Percentiles rank a stretch among this genome's conserved stretches.
These are phyloP conservation scores for Ustilago trichophora DNA, from an alignment of 1,284 basidiomycete species.

Conservation along the genomic window DNA sequence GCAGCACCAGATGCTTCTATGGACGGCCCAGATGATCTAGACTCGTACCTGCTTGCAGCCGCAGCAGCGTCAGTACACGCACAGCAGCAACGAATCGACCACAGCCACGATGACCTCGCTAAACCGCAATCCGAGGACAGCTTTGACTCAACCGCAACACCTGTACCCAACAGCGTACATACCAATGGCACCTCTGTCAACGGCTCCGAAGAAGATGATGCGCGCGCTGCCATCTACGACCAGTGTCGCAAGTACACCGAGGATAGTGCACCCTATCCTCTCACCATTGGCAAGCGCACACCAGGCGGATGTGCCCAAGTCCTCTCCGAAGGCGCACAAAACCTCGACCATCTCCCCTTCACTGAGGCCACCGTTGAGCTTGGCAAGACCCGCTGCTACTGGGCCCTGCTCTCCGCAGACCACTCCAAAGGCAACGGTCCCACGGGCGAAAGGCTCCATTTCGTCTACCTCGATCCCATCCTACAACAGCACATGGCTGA, in stretches of 20 bases:
- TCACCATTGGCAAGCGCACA: constrained; percentile 24
- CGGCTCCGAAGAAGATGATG: constrained; percentile 18
- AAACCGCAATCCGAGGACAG: constrained; percentile 9
- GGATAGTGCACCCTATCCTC: constrained; percentile 29
- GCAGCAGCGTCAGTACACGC: constrained; percentile 47
- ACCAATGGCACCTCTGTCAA: constrained; percentile 27
- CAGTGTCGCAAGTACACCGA: constrained; percentile 31
- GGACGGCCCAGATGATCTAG: constrained; percentile 20
- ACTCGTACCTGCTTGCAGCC: constrained; percentile 46
- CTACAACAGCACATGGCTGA: constrained; percentile 78
- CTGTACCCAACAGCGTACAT: constrained; percentile 10
- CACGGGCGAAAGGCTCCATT: constrained; percentile 72
- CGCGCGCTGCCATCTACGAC: constrained; percentile 12
- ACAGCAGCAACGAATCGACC: constrained; percentile 27
- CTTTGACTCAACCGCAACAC: constrained; percentile 8
- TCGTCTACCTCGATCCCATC: constrained; percentile 89
- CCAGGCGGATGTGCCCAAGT: constrained; percentile 14
- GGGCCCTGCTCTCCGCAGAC: constrained; percentile 50
- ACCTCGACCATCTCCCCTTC: constrained; percentile 7
- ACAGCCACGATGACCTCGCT: constrained; percentile 6
- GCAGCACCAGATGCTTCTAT: not conserved
- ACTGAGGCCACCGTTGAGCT: constrained; percentile 20
- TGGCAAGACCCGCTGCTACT: constrained; percentile 50
- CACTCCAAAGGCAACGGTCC: constrained; percentile 16
- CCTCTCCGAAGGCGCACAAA: not conserved